Evolutionary conservation across 2,329 filamentous ascomycete species (phyloP).

Genomic region (Trichoderma breve): DNA sequence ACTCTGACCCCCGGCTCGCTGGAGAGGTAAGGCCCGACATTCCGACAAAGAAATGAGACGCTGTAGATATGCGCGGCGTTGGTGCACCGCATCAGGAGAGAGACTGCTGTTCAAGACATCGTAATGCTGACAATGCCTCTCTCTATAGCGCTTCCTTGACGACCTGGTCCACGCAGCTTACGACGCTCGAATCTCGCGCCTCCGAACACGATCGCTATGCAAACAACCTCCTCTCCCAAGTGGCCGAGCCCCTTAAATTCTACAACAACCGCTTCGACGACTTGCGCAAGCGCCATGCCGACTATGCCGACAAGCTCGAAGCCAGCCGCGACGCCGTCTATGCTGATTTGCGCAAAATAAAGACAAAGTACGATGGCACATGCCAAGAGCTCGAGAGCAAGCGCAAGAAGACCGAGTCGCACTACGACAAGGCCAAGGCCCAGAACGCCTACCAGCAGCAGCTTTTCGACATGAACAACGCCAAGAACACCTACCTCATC

Average conservation of each 20-base stretch:
- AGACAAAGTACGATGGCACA: conserved; percentile 86
- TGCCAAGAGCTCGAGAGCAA: conserved; percentile 94
- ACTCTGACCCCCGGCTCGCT: conserved; percentile 91
- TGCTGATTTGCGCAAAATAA: conserved; percentile 81
- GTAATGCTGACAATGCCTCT: background rate
- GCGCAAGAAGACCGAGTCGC: conserved; percentile 90
- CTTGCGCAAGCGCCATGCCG: conserved; percentile 82
- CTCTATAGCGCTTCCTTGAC: conserved; percentile 77
- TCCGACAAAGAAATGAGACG: background rate
- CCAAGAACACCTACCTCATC: conserved; percentile 97
- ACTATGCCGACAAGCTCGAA: conserved; percentile 85
- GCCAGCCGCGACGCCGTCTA: conserved; percentile 85
- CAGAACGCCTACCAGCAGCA: conserved; percentile 91
- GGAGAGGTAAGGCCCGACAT: conserved; percentile 61
- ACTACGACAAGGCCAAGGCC: conserved; percentile 93
- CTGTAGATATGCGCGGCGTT: background rate
- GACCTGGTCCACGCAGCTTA: conserved; percentile 93
- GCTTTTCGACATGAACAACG: conserved; percentile 91
- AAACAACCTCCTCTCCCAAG: conserved; percentile 70
- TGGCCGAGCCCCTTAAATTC: conserved; percentile 83
- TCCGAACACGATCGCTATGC: conserved; percentile 85
- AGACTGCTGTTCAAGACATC: background rate
- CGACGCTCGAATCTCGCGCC: conserved; percentile 82
- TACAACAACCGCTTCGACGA: conserved; percentile 79
- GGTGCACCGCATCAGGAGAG: background rate